Base-by-base conservation (phyloP, 2,329 filamentous ascomycete species). In the Fusarium goolgardi region DNA sequence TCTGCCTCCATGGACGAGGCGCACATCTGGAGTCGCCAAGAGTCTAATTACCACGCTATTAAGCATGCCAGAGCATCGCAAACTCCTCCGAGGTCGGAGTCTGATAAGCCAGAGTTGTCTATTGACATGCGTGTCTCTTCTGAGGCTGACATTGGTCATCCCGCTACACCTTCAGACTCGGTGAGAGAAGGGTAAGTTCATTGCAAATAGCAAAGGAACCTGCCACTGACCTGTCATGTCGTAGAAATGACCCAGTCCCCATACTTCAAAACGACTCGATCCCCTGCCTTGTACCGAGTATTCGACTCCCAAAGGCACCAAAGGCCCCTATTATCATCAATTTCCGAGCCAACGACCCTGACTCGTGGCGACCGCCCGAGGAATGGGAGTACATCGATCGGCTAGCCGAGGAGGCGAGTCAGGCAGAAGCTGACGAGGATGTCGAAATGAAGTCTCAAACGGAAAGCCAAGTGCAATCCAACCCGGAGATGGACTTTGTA, bases 291-390 rank as follows among this genome's bases (percentile, higher is more conserved):
- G 13, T 69, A 2, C 59, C 66, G 4, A 57, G 43, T 11, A 44
- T 51, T 13, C 56, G 44, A 27, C 40, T 60, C 6, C 49, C 68
- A 5, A 44, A 54, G 29, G 58, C 43, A 21, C 43, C 60, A 7
- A 58, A 62, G 44, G 49, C 61, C 0, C 66, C 67, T 1, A n/a
- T 66, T 2, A 75, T 71, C 3, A 61, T 70, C 31, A 63, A 73
- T 9, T 76, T 76, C 55, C 75, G 70, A 31, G 71, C 77, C 6
- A 78, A 77, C 21, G 79, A 81, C 44, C 75, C 77, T 0, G 80
- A 83, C 18, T 73, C 77, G n/a, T 84, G 83, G 82, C 82, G 78
- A 39, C 78, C 82, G 0, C 81, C 81, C 1, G 75, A 81, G 32
- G 79, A 81, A 11, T 85, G 82, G 82, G 75, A 79, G 20, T 79